Conservation (phyloP, 2,329 filamentous ascomycete species). For the Colletotrichum echinochloae region DNA sequence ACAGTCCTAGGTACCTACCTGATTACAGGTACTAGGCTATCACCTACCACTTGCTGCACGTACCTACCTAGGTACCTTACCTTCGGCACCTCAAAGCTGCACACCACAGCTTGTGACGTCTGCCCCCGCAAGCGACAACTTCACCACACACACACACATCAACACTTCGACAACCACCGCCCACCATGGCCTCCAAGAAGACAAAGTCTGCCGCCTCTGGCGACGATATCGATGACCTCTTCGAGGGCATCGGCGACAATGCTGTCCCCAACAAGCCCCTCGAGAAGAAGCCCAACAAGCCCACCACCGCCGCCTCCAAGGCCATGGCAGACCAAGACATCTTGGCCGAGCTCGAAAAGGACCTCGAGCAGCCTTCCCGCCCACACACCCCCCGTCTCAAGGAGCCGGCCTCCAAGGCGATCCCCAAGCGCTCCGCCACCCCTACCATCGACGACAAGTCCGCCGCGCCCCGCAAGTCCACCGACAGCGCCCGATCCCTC, state of each 20-base stretch:
- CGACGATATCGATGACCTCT: slow-evolving; percentile 74
- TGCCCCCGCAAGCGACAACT: slow-evolving; percentile 27
- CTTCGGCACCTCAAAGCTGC: not conserved
- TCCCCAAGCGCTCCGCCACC: slow-evolving; percentile 62
- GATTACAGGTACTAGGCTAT: too few relatives aligned
- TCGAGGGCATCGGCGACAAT: slow-evolving; percentile 71
- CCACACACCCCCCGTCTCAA: slow-evolving; percentile 85
- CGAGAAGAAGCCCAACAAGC: slow-evolving; percentile 59
- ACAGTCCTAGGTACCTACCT: not conserved
- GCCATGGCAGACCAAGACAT: slow-evolving; percentile 75
- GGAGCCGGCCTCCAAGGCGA: slow-evolving; percentile 59
- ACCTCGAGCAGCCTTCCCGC: slow-evolving; percentile 72
- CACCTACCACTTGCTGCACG: not conserved
- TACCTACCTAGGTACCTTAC: not conserved
- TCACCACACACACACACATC: slow-evolving; percentile 18
- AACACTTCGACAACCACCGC: slow-evolving; percentile 18
- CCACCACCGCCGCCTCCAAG: slow-evolving; percentile 63
- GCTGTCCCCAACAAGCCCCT: slow-evolving; percentile 61
- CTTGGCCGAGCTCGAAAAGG: slow-evolving; percentile 85
- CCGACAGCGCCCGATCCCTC: slow-evolving; percentile 78
- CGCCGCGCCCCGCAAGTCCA: slow-evolving; percentile 73
- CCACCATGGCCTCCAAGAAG: slow-evolving; percentile 70
- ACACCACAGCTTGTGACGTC: slow-evolving; percentile 31
- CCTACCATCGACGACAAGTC: slow-evolving; percentile 75
- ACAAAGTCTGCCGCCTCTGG: slow-evolving; percentile 67